Evolutionary conservation across 2,329 filamentous ascomycete genomes (phyloP), one percentile per base, ranked within the genome.

Genomic region (Fusarium xyrophilum): DNA sequence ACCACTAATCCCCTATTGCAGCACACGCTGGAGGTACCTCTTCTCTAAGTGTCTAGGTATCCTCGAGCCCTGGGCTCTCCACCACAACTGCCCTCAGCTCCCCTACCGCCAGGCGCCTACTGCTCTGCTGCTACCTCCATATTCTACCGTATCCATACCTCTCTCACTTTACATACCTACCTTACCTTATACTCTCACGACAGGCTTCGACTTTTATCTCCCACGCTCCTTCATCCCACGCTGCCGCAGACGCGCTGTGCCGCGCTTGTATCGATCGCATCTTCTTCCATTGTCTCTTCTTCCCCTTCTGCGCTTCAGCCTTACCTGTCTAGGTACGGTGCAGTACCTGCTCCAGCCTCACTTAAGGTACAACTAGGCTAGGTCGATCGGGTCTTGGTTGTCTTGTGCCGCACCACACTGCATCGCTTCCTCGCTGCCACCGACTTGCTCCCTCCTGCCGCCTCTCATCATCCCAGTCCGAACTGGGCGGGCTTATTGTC

Each of bases 181-280:
- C 43, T 46, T 46, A 44, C 62, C 38, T 60, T 60, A 54, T 32
- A 63, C 65, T 70, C 58, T 70, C 68, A 73, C 72, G 69, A 73
- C 72, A 62, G 73, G 72, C 72, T 70, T 74, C 73, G 70, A 71
- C 65, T 74, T 65, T 71, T 32, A 54, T 72, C 65, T 73, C 65
- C 60, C 66, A 74, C 73, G 71, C 73, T 74, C 72, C 69, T 74
- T 74, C 73, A 67, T 61, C 61, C 59, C 44, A 65, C 70, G 61
- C 60, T 51, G 60, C 54, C 70, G 64, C 62, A 68, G 59, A 71
- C 69, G 72, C 72, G 72, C 70, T 65, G 72, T 64, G 72, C 71
- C 63, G 72, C 73, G 71, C 67, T 61, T 57, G 58, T 67, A 63
- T 56, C 54, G 43, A 65, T 60, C 56, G 59, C 61, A 58, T 65